Conservation (phyloP, 1,284 basidiomycete genomes). For the Ceratobasidium sp. region DNA sequence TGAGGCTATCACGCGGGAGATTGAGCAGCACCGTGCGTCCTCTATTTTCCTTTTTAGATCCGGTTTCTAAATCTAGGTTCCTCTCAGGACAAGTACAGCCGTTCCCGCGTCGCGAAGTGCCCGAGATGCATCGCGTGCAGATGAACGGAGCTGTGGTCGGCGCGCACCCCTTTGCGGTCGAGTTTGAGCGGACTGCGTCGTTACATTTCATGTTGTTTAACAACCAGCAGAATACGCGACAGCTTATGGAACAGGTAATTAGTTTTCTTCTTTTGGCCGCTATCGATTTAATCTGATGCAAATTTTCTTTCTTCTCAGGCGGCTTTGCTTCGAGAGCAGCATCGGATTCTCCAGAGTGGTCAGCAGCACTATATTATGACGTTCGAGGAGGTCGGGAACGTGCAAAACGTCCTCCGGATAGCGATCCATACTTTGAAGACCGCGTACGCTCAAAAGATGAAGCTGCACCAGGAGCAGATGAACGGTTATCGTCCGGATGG, state of each 20-base stretch:
- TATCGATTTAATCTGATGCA: constrained; percentile 27
- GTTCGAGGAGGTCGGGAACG: constrained; percentile 21
- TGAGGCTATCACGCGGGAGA: constrained; percentile 32
- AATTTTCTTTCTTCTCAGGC: constrained; percentile 27
- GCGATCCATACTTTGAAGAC: constrained; percentile 37
- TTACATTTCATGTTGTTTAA: constrained; percentile 35
- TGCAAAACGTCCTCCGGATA: constrained; percentile 20
- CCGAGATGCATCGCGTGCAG: constrained; percentile 36
- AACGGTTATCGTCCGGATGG: constrained; percentile 1
- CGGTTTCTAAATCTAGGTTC: too few species aligned
- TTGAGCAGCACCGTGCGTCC: constrained; percentile 13
- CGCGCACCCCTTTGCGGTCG: constrained; percentile 28
- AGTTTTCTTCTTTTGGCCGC: background rate
- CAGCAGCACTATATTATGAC: constrained; percentile 42
- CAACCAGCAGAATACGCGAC: constrained; percentile 31
- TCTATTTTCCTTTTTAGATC: background rate
- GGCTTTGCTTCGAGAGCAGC: constrained; percentile 42
- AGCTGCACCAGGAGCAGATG: constrained; percentile 35
- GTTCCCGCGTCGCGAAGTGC: constrained; percentile 25
- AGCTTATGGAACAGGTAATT: constrained; percentile 38
- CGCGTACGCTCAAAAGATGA: constrained; percentile 19
- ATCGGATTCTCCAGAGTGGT: constrained; percentile 40
- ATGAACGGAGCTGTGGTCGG: constrained; percentile 32
- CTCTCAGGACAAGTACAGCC: constrained; percentile 15
- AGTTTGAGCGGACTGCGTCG: constrained; percentile 43